Base-by-base conservation (phyloP, 306 rosid genomes). In the Nissolia schottii region DNA sequence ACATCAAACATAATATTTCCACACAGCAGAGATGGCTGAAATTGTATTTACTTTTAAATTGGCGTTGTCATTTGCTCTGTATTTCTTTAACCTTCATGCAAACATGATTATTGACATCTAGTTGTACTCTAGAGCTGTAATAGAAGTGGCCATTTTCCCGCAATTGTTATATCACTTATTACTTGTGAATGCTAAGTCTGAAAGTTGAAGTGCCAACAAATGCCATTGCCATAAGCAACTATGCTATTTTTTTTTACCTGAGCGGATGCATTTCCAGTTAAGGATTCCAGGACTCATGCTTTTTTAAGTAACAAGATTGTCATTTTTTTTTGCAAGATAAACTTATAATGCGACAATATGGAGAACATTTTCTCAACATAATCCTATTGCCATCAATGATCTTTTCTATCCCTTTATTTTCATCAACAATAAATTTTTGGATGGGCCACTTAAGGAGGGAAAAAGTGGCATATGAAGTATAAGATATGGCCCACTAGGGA, bases 121-220 rank as follows among this genome's bases (percentile, higher is more conserved):
- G 45, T 18, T 55, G 37, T 28, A 66, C 59, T 20, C 61, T 45
- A 66, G 49, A 55, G 67, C 58, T 75, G 67, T 58, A 75, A 18
- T 41, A 35, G 22, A 18, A 19, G 66, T 62, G 37, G 11, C 11
- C 11, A 29, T 56, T 66, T 56, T 66, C 11, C 20, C 56, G 20
- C 19, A 10, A 18, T 65, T 66, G 41, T 70, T 25, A 6, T 29
- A 55, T 46, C 31, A 14, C 14, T 2, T 29, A 25, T 57, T 56
- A 38, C 31, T 5, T 46, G 28, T n/a, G 8, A 53, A 10, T 67
- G 45, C 43, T 41, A 14, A 48, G 40, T 35, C 32, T 14, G 49
- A 54, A 32, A 34, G 25, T 18, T 71, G 76, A 71, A 28, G 48
- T 57, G 66, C 45, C 9, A 25, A 12, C 18, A 46, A 12, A 31